Evolutionary conservation across 768 basidiomycete species (phyloP), one percentile per base, ranked within the genome.

Genomic region (Polyporus arcularius): DNA sequence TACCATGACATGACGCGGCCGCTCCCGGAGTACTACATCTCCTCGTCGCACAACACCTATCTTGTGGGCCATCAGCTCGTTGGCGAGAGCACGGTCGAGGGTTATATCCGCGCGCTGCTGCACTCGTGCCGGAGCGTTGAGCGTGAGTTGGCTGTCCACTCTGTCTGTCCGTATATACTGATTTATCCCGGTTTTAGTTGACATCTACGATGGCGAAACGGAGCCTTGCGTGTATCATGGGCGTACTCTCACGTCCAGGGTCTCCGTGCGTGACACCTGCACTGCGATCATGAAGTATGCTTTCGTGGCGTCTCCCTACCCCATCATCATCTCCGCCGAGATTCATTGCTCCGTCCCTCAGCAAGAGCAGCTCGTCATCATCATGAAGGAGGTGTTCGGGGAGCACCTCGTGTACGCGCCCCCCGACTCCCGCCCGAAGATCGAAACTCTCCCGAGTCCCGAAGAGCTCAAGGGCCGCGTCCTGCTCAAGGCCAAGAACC

Each of bases 81-180:
- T 43, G 96, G 96, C 4, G 85, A 88, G 32, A 94, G 91, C 62
- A 95, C 95, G 0, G 85, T 93, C 30, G 96, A 97, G 69, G 86
- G 96, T 0, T 98, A 98, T 71, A 94, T 98, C 57, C 81, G 96
- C 0, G 95, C 95, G 1, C 76, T 98, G 42, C 78, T 97, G 43
- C 91, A 90, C 52, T 85, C 92, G 39, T 96, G 95, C 71, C 84
- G 96, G n/a, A 94, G 91, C 57, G 96, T 98, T 31, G 96, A 98
- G 74, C 73, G 96, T 95, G 67, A 65, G 90, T 82, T 35, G 35
- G 11, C 2, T 5, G 26, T 42, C 49, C 51, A 38, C 32, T 47
- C 38, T 47, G 45, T 45, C 5, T 30, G 40, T 47, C 54, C 39
- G 30, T n/a, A 18, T 49, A n/a, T 38, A 15, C 30, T 4, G 3